Evolutionary conservation across 176 grass and related monocot species (phyloP), one percentile per base, ranked within the genome.

Genomic region (Tuctoria greenei): DNA sequence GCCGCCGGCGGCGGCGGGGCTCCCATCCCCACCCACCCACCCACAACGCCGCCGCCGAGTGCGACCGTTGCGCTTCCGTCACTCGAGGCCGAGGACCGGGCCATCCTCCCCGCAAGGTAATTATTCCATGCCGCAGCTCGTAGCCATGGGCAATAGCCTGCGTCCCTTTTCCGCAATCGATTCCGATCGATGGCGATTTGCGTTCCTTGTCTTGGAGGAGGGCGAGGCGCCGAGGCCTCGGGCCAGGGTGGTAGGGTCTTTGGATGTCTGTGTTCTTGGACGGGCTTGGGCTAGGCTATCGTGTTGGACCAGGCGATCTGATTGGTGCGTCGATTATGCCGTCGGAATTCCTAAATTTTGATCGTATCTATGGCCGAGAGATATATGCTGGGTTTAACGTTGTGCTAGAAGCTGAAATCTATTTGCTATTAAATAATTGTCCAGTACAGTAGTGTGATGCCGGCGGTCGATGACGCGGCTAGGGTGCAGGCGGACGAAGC

Each of bases 61-160:
- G 24, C 24, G 24, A 6, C 56, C 10, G 25, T 59, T 1, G 43
- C 25, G 25, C 15, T 14, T 16, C 24, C 14, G 24, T 13, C 12
- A 25, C 24, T 24, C 7, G 6, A 69, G 44, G 25, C 15, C 26
- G 42, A 45, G 13, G 17, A 44, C 43, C 25, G 25, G 26, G 24
- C 57, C 40, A 0, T 42, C 39, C 25, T 75, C 40, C 40, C 72
- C 40, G 15, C 24, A 25, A 61, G 72, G 72, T 75, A 34, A 69
- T 12, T 21, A 3, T 35, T 15, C 0, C 10, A n/a, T 7, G 57
- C 39, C 40, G 16, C 40, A 24, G 16, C 26, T 31, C 23, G 3
- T 61, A 4, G 24, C 72, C 72, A 38, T 59, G 45, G 54, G 54
- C 15, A 58, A 44, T 44, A 63, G 1, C 2, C 14, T 18, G 60